These are phyloP conservation scores for Rhodotorula mucilaginosa DNA, from an alignment of 1,284 basidiomycete genomes.

Conservation along the genomic window DNA sequence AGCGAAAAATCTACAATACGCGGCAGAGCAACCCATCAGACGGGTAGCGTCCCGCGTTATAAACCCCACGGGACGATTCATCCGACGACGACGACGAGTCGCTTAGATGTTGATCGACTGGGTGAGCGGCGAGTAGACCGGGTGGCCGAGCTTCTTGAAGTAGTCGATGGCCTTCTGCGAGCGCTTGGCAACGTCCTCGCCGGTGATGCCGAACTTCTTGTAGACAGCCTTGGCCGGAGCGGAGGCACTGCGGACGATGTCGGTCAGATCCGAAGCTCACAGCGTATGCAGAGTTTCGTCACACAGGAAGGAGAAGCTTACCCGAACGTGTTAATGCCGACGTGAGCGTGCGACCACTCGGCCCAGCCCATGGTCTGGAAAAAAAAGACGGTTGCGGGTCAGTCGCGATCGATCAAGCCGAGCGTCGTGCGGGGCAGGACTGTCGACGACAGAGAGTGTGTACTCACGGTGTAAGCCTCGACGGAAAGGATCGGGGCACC, in stretches of 20 bases:
- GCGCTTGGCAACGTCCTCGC: slow-evolving; percentile 71
- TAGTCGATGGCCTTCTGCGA: slow-evolving; percentile 82
- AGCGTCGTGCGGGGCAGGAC: neutral
- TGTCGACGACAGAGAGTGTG: neutral
- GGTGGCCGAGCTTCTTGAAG: slow-evolving; percentile 62
- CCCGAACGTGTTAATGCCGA: slow-evolving; percentile 70
- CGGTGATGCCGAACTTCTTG: slow-evolving; percentile 78
- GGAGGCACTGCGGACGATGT: slow-evolving; percentile 59
- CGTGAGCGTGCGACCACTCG: slow-evolving; percentile 85
- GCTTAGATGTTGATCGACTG: slow-evolving; percentile 19
- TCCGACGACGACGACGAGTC: too few species aligned
- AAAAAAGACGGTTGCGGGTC: too few species aligned
- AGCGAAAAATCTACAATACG: too few species aligned
- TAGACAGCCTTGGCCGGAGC: slow-evolving; percentile 66
- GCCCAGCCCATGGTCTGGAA: slow-evolving; percentile 62
- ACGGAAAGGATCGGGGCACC: slow-evolving; percentile 86
- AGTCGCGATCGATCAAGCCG: neutral
- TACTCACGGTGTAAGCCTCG: slow-evolving; percentile 62
- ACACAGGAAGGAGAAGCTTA: neutral
- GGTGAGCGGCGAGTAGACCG: slow-evolving; percentile 31
- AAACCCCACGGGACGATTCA: too few species aligned
- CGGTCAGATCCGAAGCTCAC: neutral
- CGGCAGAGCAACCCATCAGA: too few species aligned
- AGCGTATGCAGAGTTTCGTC: neutral
- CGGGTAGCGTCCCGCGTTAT: too few species aligned